Base-by-base conservation (phyloP, 192 early-diverging fungal species). In the Spinellus fusiger region DNA sequence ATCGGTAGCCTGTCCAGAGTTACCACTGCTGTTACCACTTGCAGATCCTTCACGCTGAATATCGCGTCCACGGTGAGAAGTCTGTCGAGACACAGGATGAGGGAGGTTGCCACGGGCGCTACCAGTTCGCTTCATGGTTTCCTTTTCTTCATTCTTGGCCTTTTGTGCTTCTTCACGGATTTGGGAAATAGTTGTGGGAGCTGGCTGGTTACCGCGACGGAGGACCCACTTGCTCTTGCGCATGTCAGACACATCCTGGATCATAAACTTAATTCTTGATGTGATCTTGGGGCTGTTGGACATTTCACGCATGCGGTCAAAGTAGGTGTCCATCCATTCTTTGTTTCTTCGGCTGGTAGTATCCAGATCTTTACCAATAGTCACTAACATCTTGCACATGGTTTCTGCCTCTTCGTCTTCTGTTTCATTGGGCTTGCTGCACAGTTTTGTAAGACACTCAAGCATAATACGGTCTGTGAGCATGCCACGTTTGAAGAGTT, bases 331-430 rank as follows among this genome's bases (percentile, higher is more conserved):
- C 83, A 99, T 86, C 55, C 83, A 76, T 25, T 51, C 59, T 61
- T 81, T 79, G 40, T 73, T 74, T 50, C 81, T 74, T n/a, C 75
- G 76, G 56, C 80, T 71, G 33, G 68, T 66, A 48, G 80, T 73
- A 58, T 96, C 93, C 23, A 99, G 70, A 53, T 84, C 83, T 50
- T 81, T 76, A 63, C 97, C 97, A 51, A 93, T 84, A 5, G 94
- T 97, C 9, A 81, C 88, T 59, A 99, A 66, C 47, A 99, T 81
- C 73, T 94, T 96, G 75, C 88, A 90, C 37, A 98, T 77, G 58
- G 86, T 89, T 79, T 99, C 97, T 29, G 86, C 82, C 65, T 97
- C 95, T 76, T 96, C 97, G 68, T 97, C 97, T 54, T 93, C 94
- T 27, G 95, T 90, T 33, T 85, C 73, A 59, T 78, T 70, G 59